phyloP scores from a whole-genome alignment of 345 rosid species.

The Laguncularia racemosa region DNA sequence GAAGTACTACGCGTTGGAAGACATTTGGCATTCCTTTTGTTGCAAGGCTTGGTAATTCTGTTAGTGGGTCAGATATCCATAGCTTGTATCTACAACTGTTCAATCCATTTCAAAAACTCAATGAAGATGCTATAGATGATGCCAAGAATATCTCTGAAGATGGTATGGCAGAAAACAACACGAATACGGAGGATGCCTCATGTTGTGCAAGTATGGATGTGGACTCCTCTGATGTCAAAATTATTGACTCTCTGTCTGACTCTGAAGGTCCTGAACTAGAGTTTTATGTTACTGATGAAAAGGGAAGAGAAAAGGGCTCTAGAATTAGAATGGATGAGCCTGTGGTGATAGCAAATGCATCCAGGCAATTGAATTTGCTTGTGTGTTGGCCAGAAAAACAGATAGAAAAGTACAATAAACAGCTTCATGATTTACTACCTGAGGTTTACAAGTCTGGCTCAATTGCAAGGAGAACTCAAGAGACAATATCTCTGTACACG shows the following conservation, averaged over 20 bases:
- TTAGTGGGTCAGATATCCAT: slow-evolving; percentile 52
- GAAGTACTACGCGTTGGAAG: slow-evolving; percentile 52
- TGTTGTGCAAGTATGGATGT: slow-evolving; percentile 24
- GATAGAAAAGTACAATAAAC: slow-evolving; percentile 44
- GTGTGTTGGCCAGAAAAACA: slow-evolving; percentile 71
- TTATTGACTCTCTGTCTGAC: slow-evolving; percentile 35
- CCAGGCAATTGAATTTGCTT: slow-evolving; percentile 51
- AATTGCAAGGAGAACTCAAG: slow-evolving; percentile 69
- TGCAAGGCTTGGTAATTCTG: slow-evolving; percentile 41
- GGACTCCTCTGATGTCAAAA: slow-evolving; percentile 25
- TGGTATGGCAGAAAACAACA: slow-evolving; percentile 31
- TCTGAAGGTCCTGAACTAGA: slow-evolving; percentile 49
- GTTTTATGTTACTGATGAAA: slow-evolving; percentile 62
- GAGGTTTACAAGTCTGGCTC: slow-evolving; percentile 64
- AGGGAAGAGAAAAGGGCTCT: slow-evolving; percentile 44
- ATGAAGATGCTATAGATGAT: slow-evolving; percentile 25
- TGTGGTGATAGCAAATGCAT: slow-evolving; percentile 24
- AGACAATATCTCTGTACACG: slow-evolving; percentile 71
- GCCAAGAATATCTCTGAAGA: slow-evolving; percentile 19
- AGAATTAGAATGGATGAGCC: slow-evolving; percentile 53
- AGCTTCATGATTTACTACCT: slow-evolving; percentile 56
- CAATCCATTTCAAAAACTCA: slow-evolving; percentile 41
- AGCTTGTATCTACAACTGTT: slow-evolving; percentile 57
- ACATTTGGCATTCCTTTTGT: slow-evolving; percentile 84
- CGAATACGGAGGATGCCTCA: slow-evolving; percentile 22